phyloP scores from a whole-genome alignment of 2,329 filamentous ascomycete genomes.

The Ophiostoma himal-ulmi region DNA sequence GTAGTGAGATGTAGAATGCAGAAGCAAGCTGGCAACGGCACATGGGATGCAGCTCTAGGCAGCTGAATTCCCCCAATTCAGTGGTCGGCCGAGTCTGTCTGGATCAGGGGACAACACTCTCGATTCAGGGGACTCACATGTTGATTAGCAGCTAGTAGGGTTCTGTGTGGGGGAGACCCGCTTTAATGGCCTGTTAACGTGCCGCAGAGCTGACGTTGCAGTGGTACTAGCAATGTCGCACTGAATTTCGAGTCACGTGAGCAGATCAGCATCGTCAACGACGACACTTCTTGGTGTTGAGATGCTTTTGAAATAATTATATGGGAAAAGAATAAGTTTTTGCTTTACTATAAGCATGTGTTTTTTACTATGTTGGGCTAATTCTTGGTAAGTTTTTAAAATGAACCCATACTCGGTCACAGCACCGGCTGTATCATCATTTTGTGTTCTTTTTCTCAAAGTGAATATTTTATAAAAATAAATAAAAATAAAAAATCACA shows the following conservation, averaged over 20 bases:
- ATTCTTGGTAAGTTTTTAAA: too few relatives aligned
- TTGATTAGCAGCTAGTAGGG: neutral
- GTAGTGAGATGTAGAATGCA: neutral
- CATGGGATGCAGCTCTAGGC: slow-evolving; percentile 1
- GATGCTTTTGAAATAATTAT: neutral
- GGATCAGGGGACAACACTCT: neutral
- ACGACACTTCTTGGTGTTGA: neutral
- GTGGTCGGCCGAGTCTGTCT: neutral
- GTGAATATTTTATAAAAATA: too few relatives aligned
- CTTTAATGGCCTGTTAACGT: neutral
- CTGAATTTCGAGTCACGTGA: neutral
- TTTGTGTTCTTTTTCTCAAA: too few relatives aligned
- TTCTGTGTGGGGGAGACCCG: neutral
- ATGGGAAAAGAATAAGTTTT: too few relatives aligned
- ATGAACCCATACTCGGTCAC: too few relatives aligned
- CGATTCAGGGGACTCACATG: slow-evolving; percentile 8
- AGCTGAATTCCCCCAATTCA: neutral
- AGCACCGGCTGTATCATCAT: too few relatives aligned
- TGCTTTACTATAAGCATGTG: too few relatives aligned
- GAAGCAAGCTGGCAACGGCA: neutral
- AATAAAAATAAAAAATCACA: too few relatives aligned
- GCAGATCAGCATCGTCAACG: neutral
- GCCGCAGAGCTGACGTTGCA: neutral
- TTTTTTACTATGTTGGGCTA: too few relatives aligned
- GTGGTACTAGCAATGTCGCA: neutral